These are phyloP conservation scores for Wallacemonas collosoma DNA, from an alignment of 208 protist genomes.

Conservation along the genomic window DNA sequence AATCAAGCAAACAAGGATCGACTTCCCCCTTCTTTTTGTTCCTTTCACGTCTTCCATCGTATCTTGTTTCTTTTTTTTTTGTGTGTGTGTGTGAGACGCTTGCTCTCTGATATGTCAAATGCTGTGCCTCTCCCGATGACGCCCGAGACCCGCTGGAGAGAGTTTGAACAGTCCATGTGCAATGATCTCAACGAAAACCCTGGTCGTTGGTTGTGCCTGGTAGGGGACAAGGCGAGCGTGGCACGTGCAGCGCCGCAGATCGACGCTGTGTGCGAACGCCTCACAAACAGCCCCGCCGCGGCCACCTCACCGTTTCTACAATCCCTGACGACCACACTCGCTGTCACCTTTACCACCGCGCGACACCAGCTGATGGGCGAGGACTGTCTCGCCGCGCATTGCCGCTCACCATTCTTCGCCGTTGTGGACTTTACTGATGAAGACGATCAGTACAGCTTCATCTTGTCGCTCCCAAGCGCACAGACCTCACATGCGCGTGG, in stretches of 20 bases:
- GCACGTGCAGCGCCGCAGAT: neutral
- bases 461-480: conserved; percentile 16
- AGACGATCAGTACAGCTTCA: conserved; percentile 35
- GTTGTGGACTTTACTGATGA: conserved; percentile 39
- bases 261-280: conserved; percentile 17
- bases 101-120: neutral
- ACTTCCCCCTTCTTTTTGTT: no score
- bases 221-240: conserved; percentile 16
- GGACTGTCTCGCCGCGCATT: conserved; percentile 39
- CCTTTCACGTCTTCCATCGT: no score
- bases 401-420: conserved; percentile 34
- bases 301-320: neutral
- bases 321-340: neutral
- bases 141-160: conserved; percentile 19
- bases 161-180: conserved; percentile 22
- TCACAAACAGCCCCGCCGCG: conserved; percentile 1
- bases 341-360: conserved; percentile 26
- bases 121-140: neutral
- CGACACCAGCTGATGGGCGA: conserved; percentile 23
- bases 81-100: neutral
- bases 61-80: neutral
- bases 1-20: no score
- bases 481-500: neutral
- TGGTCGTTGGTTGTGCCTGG: conserved; percentile 19
- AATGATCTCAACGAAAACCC: conserved; percentile 19